A percentile compares a stretch with the other conserved stretches of the same genome.
These are phyloP conservation scores for Trypanosoma boissoni DNA, from an alignment of 208 protist genomes.

Conservation along the genomic window DNA sequence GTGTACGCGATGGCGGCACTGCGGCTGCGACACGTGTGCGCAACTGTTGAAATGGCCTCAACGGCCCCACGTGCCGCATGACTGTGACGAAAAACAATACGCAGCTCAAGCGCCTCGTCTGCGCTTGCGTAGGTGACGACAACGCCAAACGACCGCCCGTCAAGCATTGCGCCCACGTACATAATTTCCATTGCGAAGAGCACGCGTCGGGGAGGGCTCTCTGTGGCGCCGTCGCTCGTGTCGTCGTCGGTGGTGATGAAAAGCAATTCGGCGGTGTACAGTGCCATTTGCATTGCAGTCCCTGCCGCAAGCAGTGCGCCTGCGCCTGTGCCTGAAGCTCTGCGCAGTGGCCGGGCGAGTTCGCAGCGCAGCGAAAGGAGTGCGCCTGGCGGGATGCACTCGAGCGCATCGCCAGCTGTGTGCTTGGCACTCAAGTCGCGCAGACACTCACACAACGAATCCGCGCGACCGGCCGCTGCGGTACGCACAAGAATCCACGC, in stretches of 20 bases:
- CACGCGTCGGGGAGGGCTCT: conserved; percentile 7
- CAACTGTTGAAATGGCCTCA: conserved; percentile 24
- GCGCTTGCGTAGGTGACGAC: conserved; percentile 38
- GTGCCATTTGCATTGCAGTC: conserved; percentile 36
- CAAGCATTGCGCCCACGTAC: conserved; percentile 29
- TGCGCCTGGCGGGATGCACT: background rate
- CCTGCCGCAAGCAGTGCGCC: conserved; percentile 27
- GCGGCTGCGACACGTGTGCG: conserved; percentile 23
- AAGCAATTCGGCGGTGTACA: conserved; percentile 18
- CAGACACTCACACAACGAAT: background rate
- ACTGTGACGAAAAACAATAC: conserved; percentile 32
- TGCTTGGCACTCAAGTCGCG: background rate
- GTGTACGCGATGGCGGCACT: conserved; percentile 38
- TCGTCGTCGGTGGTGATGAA: conserved; percentile 16
- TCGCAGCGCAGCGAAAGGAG: conserved; percentile 30
- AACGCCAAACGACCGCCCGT: conserved; percentile 34
- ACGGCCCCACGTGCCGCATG: conserved; percentile 25
- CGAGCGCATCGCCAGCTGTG: conserved; percentile 1
- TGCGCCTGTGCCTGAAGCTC: conserved; percentile 3
- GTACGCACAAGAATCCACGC: background rate
- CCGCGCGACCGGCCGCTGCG: too few species aligned
- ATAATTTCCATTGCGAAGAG: conserved; percentile 40
- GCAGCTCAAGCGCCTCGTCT: conserved; percentile 20
- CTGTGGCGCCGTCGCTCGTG: background rate
- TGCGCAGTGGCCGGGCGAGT: conserved; percentile 35